Evolutionary conservation across 805 yeast species (phyloP), one percentile per base, ranked within the genome.

Genomic region (Ogataea nitratoaversa): DNA sequence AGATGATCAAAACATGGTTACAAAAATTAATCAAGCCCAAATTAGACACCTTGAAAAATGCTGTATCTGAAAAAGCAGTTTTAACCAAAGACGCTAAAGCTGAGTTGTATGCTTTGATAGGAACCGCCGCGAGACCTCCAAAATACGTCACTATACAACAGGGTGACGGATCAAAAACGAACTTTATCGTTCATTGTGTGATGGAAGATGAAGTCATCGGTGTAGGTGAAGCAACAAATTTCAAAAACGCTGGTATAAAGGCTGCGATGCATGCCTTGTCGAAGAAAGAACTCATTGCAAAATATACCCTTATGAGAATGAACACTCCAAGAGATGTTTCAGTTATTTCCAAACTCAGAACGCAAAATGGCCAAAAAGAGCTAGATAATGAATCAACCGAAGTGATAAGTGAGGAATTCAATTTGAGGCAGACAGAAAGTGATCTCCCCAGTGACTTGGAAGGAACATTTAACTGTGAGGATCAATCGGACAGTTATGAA

Each of bases 241-340:
- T 71, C 3, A 85, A 84, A 57, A 82, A 78, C 22, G 98, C 97
- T 0, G 93, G 96, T 0, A 60, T 77, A 18, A 68, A 82, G 40
- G 96, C 97, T 0, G 99, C 99, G 0, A 82, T 82, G 80, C 67
- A 70, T 37, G 96, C 91, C 0, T 65, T 91, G 34, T 62, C 65
- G 9, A 78, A 86, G 46, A 74, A 72, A 32, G 66, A 65, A 0
- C 42, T 77, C 23, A 67, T 88, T 34, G 90, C 83, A 44, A 81
- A 81, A 52, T 86, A 75, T 56, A 76, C 78, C 12, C 68, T 69
- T 30, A 44, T 71, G 17, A 67, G 95, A 44, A 71, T 80, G n/a
- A 55, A 69, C 12, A 67, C 70, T 13, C 80, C 80, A 22, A 68
- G 73, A 48, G 64, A 48, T 13, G 40, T 47, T 22, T 44, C 58